Conservation (phyloP, 176 grass and related monocot species). For the Metroxylon sagu region DNA sequence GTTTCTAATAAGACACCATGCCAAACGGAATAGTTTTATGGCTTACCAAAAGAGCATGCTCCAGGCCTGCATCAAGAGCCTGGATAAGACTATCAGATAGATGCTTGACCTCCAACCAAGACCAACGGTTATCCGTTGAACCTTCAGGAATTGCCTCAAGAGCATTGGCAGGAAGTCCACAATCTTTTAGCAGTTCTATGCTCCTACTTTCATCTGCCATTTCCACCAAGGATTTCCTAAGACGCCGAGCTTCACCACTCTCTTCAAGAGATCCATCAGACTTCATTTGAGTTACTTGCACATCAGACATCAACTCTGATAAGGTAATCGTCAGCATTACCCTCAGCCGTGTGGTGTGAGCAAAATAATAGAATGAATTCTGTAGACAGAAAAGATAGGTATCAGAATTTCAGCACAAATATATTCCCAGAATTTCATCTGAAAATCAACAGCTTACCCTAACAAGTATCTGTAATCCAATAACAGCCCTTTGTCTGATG, state of each 20-base stretch:
- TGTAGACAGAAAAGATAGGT: slow-evolving; percentile 35
- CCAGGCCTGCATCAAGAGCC: slow-evolving; percentile 95
- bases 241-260: slow-evolving; percentile 79
- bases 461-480: slow-evolving; percentile 88
- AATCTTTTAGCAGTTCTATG: slow-evolving; percentile 59
- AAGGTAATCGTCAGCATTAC: slow-evolving; percentile 99
- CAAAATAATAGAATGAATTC: slow-evolving; percentile 92
- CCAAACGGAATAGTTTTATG: neutral
- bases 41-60: slow-evolving; percentile 83
- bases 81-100: slow-evolving; percentile 80
- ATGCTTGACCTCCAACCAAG: slow-evolving; percentile 89
- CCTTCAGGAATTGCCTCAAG: slow-evolving; percentile 61
- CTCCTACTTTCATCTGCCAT: slow-evolving; percentile 65
- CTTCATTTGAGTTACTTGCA: slow-evolving; percentile 98
- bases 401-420: slow-evolving; percentile 34
- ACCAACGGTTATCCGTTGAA: slow-evolving; percentile 68
- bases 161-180: slow-evolving; percentile 57
- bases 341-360: slow-evolving; percentile 80
- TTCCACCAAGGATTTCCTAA: slow-evolving; percentile 87
- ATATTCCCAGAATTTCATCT: slow-evolving; percentile 15
- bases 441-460: slow-evolving; percentile 54
- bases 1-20: slow-evolving; percentile 9
- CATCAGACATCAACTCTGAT: slow-evolving; percentile 90
- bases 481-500: slow-evolving; percentile 71
- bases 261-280: slow-evolving; percentile 92